These are phyloP conservation scores for Scenedesmus sp. DNA, from an alignment of 163 green algal species.

Conservation along the genomic window DNA sequence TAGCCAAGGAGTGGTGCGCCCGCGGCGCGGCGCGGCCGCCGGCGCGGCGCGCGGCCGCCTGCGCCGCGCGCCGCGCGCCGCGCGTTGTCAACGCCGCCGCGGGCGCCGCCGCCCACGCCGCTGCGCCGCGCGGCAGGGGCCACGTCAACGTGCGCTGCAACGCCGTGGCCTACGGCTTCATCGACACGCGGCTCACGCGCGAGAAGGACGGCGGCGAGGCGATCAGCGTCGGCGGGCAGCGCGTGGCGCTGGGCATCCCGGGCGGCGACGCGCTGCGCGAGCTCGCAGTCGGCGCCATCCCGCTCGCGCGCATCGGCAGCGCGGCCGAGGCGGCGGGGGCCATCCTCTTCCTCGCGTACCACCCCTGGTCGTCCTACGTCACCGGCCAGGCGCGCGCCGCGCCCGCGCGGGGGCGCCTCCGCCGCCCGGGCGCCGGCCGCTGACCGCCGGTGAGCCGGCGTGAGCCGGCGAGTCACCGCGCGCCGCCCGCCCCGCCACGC, in stretches of 20 bases:
- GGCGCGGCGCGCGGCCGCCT: no score
- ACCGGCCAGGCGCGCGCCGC: conserved; percentile 69
- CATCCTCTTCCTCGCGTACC: conserved; percentile 81
- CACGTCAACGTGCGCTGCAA: conserved; percentile 89
- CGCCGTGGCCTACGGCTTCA: conserved; percentile 81
- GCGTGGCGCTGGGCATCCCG: conserved; percentile 79
- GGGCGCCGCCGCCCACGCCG: no score
- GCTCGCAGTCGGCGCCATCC: conserved; percentile 62
- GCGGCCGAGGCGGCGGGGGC: conserved; percentile 81
- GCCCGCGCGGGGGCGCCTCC: no score
- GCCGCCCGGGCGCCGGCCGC: no score
- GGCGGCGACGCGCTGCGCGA: conserved; percentile 52
- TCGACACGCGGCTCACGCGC: conserved; percentile 81
- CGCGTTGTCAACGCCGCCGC: no score
- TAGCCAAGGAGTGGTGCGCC: conserved; percentile 50
- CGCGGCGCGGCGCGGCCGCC: no score
- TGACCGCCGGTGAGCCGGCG: no score
- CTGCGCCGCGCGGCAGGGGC: no score
- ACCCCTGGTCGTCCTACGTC: conserved; percentile 76
- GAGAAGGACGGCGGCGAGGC: conserved; percentile 67
- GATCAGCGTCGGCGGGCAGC: conserved; percentile 53
- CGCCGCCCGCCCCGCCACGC: no score
- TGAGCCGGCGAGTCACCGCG: no score
- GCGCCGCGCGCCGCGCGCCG: no score
- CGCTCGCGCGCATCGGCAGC: conserved; percentile 71